Percentiles rank a stretch among this genome's conserved stretches.
Conservation (phyloP, 352 stramenopile genomes). For the Globisporangium barbulae region DNA sequence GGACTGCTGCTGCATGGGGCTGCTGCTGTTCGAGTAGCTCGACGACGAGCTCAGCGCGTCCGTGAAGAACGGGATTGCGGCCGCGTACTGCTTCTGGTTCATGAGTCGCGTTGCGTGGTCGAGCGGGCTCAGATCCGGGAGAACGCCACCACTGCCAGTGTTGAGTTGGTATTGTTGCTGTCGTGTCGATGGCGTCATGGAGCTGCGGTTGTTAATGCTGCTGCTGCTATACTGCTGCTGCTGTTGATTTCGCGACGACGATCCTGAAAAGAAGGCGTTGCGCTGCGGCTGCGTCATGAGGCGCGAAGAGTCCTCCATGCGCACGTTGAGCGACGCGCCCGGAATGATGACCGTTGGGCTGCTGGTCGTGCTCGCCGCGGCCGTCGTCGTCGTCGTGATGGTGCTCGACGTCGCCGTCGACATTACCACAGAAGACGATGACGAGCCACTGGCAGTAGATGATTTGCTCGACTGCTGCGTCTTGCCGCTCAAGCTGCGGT, state of each 20-base stretch:
- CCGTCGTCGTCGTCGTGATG: conserved; percentile 11
- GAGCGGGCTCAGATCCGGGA: conserved; percentile 17
- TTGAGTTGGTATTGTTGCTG: conserved; percentile 16
- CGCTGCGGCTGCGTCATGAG: not conserved
- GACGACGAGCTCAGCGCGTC: conserved; percentile 37
- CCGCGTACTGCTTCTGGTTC: conserved; percentile 53
- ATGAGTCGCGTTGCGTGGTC: conserved; percentile 45
- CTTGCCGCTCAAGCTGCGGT: conserved; percentile 40
- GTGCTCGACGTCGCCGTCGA: conserved; percentile 3
- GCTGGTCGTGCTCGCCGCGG: conserved; percentile 5
- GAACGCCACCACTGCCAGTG: conserved; percentile 2
- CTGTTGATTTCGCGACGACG: not conserved
- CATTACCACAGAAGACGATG: not conserved
- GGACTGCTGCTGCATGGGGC: conserved; percentile 20
- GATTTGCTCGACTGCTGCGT: not conserved
- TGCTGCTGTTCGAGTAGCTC: not conserved
- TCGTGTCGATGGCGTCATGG: conserved; percentile 19
- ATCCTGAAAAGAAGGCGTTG: not conserved
- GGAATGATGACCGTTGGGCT: conserved; percentile 10
- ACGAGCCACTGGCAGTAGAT: not conserved
- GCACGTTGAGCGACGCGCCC: conserved; percentile 14
- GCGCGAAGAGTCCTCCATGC: not conserved
- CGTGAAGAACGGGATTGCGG: conserved; percentile 53
- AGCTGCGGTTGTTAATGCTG: not conserved
- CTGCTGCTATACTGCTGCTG: not conserved